Base-by-base conservation (phyloP, 306 rosid species). In the Acacia confusa region DNA sequence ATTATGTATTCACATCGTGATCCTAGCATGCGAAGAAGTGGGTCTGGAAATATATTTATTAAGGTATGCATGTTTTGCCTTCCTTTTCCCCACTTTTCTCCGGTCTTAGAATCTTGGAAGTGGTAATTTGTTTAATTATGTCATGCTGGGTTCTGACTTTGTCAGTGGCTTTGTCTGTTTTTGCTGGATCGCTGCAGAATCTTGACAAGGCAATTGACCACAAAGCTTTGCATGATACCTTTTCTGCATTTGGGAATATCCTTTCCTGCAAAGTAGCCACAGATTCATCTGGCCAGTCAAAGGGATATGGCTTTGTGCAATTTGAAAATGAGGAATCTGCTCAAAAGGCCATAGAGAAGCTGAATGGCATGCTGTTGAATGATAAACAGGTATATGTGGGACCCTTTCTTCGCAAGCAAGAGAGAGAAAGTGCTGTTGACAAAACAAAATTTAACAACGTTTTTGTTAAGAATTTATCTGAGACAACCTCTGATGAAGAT, bases 381-480 rank as follows among this genome's bases (percentile, higher is more conserved):
- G 99, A 96, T 80, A 96, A 96, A 78, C 97, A 92, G 89, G 99
- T 96, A 40, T 96, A 55, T 87, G 99, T 96, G 74, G 99, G 99
- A 30, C 99, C 99, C 76, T 96, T 96, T 86, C 94, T 91, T 74
- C 99, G 98, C 83, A 96, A 96, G 88, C 99, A 93, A 85, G 99
- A 96, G 88, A 88, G 99, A 76, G 99, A 96, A 0, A 65, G 76
- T 85, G 61, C 72, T 19, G 3, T 27, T 68, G 97, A 92, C 72
- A 93, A 89, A 80, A 84, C 83, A 1, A 92, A 81, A 34, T 96
- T 96, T 78, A 91, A 91, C 85, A 93, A 96, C 83, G 98, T 96
- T 67, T 96, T 89, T 88, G 92, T 96, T 0, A 96, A 96, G 92
- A 96, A 96, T 82, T 84, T 93, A 6, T 81, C 97, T 2, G 99